Evolutionary conservation across 345 rosid genomes (phyloP).

Genomic region (Camelina laxa): DNA sequence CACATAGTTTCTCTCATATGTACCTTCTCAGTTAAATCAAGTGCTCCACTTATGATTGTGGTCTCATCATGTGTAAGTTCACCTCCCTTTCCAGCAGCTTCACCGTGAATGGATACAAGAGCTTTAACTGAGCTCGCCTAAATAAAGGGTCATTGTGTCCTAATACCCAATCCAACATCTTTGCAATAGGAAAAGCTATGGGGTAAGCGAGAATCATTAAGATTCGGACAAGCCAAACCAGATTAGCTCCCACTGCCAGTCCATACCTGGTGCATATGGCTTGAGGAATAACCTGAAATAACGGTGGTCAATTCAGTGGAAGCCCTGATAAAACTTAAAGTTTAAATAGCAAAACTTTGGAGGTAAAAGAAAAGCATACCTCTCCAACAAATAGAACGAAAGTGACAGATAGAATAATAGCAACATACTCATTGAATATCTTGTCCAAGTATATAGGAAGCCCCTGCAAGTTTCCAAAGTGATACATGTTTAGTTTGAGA

Average conservation of each 20-base stretch:
- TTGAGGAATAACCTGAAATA: conserved; percentile 90
- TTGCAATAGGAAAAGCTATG: conserved; percentile 84
- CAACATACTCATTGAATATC: conserved; percentile 87
- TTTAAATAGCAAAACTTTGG: background rate
- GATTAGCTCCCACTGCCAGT: conserved; percentile 90
- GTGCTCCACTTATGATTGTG: conserved; percentile 91
- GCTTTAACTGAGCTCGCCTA: conserved; percentile 95
- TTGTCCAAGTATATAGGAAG: conserved; percentile 94
- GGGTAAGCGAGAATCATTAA: conserved; percentile 84
- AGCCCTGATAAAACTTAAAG: background rate
- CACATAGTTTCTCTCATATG: too few species aligned
- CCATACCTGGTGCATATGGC: conserved; percentile 91
- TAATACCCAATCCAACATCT: conserved; percentile 81
- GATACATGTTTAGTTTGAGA: too few species aligned
- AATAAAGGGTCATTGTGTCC: conserved; percentile 87
- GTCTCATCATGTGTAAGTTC: conserved; percentile 97
- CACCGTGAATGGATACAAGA: conserved; percentile 87
- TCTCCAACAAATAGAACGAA: conserved; percentile 90
- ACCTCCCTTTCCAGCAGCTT: conserved; percentile 98
- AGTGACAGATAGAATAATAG: conserved; percentile 87
- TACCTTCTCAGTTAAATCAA: conserved; percentile 80
- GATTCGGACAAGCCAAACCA: conserved; percentile 79
- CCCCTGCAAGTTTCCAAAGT: conserved; percentile 55
- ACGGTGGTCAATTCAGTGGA: background rate
- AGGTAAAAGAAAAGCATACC: conserved; percentile 48